Evolutionary conservation across 495 filamentous ascomycete genomes (phyloP).

Genomic region (Amorphotheca resinae): DNA sequence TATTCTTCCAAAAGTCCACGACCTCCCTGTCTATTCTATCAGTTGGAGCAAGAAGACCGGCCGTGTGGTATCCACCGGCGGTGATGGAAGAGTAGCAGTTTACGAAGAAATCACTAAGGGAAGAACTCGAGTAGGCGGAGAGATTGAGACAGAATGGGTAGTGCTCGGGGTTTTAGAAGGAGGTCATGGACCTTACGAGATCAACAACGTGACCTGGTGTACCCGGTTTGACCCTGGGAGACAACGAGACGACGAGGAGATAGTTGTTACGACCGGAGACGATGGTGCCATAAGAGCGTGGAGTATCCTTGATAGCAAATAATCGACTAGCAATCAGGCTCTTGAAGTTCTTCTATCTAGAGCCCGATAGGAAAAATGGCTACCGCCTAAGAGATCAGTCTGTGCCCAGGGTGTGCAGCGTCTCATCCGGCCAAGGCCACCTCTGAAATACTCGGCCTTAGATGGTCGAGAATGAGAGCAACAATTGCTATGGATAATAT

Average conservation of each 20-base stretch:
- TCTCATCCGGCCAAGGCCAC: no score
- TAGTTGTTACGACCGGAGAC: constrained; percentile 68
- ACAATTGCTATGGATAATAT: no score
- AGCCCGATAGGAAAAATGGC: no score
- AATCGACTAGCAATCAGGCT: no score
- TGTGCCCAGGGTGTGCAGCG: no score
- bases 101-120: constrained; percentile 41
- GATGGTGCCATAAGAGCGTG: constrained; percentile 69
- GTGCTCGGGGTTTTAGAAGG: constrained; percentile 49
- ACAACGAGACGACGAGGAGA: constrained; percentile 47
- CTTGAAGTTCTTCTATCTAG: no score
- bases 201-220: constrained; percentile 83
- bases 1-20: constrained; percentile 59
- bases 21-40: constrained; percentile 67
- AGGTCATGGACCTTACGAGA: constrained; percentile 82
- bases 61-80: constrained; percentile 66
- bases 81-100: constrained; percentile 72
- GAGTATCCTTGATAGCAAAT: no score
- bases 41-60: constrained; percentile 68
- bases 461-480: no score
- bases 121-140: constrained; percentile 21
- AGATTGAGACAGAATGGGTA: constrained; percentile 51
- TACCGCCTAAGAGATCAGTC: no score
- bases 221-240: constrained; percentile 42
- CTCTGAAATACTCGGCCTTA: no score